Evolutionary conservation across 768 basidiomycete species (phyloP).

Genomic region (Pleurotus salmoneostramineus): DNA sequence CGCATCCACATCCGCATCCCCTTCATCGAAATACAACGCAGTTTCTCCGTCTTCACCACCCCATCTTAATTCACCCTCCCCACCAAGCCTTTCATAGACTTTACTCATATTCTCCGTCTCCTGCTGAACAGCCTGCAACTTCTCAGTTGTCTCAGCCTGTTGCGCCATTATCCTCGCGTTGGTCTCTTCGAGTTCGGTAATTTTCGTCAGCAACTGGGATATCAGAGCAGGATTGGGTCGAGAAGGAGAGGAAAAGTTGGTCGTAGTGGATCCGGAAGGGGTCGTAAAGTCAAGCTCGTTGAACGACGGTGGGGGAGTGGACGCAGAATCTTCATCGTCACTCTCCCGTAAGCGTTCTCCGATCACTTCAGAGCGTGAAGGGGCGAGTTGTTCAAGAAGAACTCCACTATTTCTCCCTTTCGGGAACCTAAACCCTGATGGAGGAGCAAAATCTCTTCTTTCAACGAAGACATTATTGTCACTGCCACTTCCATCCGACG

Average conservation of each 20-base stretch:
- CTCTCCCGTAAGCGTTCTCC: background rate
- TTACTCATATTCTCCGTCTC: conserved; percentile 69
- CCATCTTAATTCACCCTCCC: conserved; percentile 22
- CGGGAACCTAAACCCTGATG: conserved; percentile 1
- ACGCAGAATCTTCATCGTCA: background rate
- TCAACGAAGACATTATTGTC: conserved; percentile 25
- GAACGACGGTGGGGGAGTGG: background rate
- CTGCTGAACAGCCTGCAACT: conserved; percentile 65
- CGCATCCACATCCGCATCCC: conserved; percentile 21
- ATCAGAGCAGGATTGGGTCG: conserved; percentile 54
- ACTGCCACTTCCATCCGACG: conserved; percentile 23
- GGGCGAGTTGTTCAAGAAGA: background rate
- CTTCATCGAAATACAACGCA: conserved; percentile 21
- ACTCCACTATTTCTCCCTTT: background rate
- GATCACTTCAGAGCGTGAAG: background rate
- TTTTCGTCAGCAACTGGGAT: conserved; percentile 69
- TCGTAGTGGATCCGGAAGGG: background rate
- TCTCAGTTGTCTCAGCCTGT: conserved; percentile 56
- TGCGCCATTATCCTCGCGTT: conserved; percentile 64
- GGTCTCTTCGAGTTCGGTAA: conserved; percentile 71
- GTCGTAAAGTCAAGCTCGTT: background rate
- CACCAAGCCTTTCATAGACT: conserved; percentile 65
- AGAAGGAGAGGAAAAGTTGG: conserved; percentile 24
- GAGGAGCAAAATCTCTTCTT: conserved; percentile 60
- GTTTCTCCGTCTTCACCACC: conserved; percentile 46